These are phyloP conservation scores for Pseudozyma pruni DNA, from an alignment of 1,284 basidiomycete species.

Conservation along the genomic window DNA sequence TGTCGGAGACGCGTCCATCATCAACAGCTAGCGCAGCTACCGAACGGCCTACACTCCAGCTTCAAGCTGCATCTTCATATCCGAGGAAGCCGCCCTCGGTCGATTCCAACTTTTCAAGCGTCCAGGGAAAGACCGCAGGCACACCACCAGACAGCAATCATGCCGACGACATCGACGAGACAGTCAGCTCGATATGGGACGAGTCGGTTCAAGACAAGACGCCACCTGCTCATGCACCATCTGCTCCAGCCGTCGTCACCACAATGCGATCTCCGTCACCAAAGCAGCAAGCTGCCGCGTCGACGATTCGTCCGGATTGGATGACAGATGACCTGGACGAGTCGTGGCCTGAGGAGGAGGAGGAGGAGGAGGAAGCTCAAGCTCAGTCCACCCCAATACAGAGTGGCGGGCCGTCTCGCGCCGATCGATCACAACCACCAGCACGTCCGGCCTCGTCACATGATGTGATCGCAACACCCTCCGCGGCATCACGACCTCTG, in stretches of 20 bases:
- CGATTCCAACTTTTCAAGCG: slow-evolving; percentile 50
- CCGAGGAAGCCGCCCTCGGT: slow-evolving; percentile 34
- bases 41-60: slow-evolving; percentile 10
- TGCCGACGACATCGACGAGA: slow-evolving; percentile 8
- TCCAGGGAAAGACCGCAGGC: slow-evolving; percentile 46
- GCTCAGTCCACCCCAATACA: too few relatives aligned
- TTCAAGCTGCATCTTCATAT: slow-evolving; percentile 7
- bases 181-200: slow-evolving; percentile 41
- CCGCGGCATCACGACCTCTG: slow-evolving; percentile 10
- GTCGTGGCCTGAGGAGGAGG: slow-evolving; percentile 40
- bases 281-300: not conserved
- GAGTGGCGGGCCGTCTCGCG: too few relatives aligned
- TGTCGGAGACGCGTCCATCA: slow-evolving; percentile 13
- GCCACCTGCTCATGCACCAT: not conserved
- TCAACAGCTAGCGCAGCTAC: slow-evolving; percentile 28
- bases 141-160: slow-evolving; percentile 23
- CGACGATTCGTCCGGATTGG: slow-evolving; percentile 29
- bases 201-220: slow-evolving; percentile 18
- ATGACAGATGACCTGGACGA: slow-evolving; percentile 54
- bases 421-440: not conserved
- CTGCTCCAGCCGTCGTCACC: not conserved
- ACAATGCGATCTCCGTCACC: not conserved
- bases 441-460: not conserved
- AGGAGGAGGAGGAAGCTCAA: not conserved
- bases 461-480: slow-evolving; percentile 10